Evolutionary conservation across 2,329 filamentous ascomycete species (phyloP).

Genomic region (Ophiostoma australiae): DNA sequence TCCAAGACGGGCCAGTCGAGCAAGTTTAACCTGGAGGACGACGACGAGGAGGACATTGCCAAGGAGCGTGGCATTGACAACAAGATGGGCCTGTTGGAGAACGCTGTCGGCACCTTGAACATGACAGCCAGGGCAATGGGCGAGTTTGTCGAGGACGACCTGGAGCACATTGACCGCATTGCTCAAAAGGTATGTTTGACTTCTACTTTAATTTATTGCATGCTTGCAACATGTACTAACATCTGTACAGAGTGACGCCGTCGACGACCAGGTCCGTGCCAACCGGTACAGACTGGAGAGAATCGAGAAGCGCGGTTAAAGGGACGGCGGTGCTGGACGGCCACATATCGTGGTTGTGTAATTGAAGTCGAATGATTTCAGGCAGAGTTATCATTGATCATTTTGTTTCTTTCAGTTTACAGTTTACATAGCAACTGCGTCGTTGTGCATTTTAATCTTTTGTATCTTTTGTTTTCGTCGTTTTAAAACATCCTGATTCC

Average conservation of each 20-base stretch:
- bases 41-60: constrained; percentile 29
- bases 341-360: background rate
- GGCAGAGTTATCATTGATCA: background rate
- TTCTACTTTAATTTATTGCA: no score
- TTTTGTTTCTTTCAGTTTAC: background rate
- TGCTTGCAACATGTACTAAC: background rate
- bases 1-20: constrained; percentile 32
- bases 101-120: constrained; percentile 67
- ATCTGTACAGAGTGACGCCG: constrained; percentile 64
- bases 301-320: constrained; percentile 24
- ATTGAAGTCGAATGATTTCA: no score
- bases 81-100: constrained; percentile 60
- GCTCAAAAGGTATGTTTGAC: constrained; percentile 60
- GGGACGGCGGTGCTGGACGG: background rate
- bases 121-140: constrained; percentile 32
- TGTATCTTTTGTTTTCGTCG: background rate
- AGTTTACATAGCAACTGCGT: constrained; percentile 3
- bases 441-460: background rate
- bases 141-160: constrained; percentile 62
- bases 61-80: constrained; percentile 50
- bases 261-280: constrained; percentile 69
- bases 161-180: constrained; percentile 68
- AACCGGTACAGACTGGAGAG: constrained; percentile 52
- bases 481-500: background rate
- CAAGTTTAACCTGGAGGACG: constrained; percentile 29